Evolutionary conservation across 768 basidiomycete species (phyloP).

Genomic region (Cystofilobasidium ferigula): DNA sequence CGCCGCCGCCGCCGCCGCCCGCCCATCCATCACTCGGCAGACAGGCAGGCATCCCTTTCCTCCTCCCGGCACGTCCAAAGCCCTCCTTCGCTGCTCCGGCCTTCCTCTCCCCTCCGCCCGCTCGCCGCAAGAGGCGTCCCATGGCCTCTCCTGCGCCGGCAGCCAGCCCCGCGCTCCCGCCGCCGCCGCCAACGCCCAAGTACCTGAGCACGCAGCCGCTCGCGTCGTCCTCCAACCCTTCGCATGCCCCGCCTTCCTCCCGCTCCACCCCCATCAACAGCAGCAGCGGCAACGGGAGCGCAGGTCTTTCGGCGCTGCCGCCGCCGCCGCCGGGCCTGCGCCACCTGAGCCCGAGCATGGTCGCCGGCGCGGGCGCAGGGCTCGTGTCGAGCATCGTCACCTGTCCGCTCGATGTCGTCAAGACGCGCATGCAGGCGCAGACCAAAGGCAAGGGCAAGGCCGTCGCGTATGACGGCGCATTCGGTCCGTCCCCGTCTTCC

Average conservation of each 20-base stretch:
- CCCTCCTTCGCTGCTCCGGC: too few species aligned
- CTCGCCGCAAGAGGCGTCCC: too few species aligned
- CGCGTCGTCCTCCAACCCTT: not conserved
- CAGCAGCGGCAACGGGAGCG: not conserved
- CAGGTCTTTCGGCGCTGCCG: not conserved
- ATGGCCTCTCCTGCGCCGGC: too few species aligned
- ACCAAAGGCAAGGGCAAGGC: slow-evolving; percentile 52
- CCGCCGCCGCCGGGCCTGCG: slow-evolving; percentile 1
- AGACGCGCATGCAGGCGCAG: slow-evolving; percentile 96
- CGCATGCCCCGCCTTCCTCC: too few species aligned
- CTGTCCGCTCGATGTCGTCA: slow-evolving; percentile 94
- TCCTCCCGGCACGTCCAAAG: too few species aligned
- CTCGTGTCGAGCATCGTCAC: slow-evolving; percentile 84
- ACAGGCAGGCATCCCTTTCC: too few species aligned
- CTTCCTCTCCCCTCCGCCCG: too few species aligned
- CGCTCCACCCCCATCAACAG: too few species aligned
- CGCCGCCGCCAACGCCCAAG: too few species aligned
- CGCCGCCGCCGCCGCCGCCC: too few species aligned
- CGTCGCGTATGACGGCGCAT: slow-evolving; percentile 62
- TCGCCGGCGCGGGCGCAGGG: slow-evolving; percentile 88
- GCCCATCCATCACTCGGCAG: too few species aligned
- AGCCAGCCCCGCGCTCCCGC: too few species aligned
- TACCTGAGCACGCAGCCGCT: not conserved
- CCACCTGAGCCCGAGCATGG: slow-evolving; percentile 37
- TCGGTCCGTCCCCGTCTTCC: slow-evolving; percentile 39